Evolutionary conservation across 345 rosid genomes (phyloP), one percentile per base, ranked within the genome.

Genomic region (Rhizophora mangle): DNA sequence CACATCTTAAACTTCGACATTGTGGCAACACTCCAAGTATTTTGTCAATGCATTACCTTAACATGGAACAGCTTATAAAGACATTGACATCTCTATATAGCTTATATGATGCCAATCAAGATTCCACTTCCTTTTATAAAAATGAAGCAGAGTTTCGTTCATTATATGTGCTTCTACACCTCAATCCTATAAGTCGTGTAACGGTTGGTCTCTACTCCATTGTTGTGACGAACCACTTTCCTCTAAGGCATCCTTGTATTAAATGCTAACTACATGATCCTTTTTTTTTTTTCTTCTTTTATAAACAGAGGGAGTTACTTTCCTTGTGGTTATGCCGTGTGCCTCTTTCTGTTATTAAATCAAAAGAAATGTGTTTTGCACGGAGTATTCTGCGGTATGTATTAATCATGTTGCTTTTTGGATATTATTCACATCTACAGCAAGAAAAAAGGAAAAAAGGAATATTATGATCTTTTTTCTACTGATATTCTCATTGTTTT

Each of bases 1-100:
- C 98, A 70, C 90, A 87, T 78, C 86, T 82, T 78, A 91, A 82
- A 85, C 91, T 93, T 68, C 85, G 65, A 70, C 66, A 67, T 20
- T 62, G 69, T 66, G 74, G 87, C 60, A 71, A 73, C 67, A 64
- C 71, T 67, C 27, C 85, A 65, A 80, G 69, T 74, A 77, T 79
- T 71, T 79, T 88, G 62, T 79, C 98, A 60, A 61, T 79, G 85
- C 91, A 78, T 69, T 75, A 91, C 82, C 91, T 94, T 68, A 89
- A 94, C 82, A 78, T 83, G 91, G 98, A 94, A 87, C 98, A 94
- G 81, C 92, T 94, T 63, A 77, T 80, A 30, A 94, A 94, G 81
- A 68, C 92, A 64, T 77, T 91, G 68, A 76, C 85, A 46, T 82
- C 98, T 68, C 79, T 94, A 24, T 94, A 87, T 82, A 72, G 78